These are phyloP conservation scores for Eucalyptus victrix DNA, from an alignment of 345 rosid species.

Conservation along the genomic window DNA sequence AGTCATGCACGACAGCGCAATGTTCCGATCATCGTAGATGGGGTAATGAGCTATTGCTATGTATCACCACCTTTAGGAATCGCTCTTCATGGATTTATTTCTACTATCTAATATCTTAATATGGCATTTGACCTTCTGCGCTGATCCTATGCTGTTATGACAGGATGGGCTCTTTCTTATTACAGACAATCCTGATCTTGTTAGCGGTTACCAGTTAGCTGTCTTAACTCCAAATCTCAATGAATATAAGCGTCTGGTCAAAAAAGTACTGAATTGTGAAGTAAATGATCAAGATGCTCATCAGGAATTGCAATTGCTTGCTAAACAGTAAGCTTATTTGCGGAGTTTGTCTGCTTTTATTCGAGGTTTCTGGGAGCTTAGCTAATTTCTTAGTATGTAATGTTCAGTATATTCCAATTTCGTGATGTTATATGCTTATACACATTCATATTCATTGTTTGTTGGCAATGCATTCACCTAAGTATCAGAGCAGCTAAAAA, in stretches of 20 bases:
- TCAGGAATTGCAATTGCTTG: slow-evolving; percentile 49
- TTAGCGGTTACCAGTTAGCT: slow-evolving; percentile 67
- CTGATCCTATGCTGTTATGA: not conserved
- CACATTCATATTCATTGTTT: not conserved
- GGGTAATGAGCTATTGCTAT: slow-evolving; percentile 30
- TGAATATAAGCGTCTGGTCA: slow-evolving; percentile 85
- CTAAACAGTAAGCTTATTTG: slow-evolving; percentile 37
- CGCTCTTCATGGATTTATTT: not conserved
- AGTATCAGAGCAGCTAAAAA: not conserved
- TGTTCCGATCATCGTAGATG: slow-evolving; percentile 80
- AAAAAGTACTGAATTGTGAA: slow-evolving; percentile 61
- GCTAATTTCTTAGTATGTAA: not conserved
- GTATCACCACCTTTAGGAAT: not conserved
- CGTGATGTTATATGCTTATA: not conserved
- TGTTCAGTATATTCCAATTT: not conserved
- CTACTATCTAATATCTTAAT: not conserved
- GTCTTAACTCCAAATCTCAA: slow-evolving; percentile 84
- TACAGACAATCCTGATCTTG: slow-evolving; percentile 54
- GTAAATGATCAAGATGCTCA: slow-evolving; percentile 47
- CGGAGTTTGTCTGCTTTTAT: not conserved
- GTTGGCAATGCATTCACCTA: not conserved
- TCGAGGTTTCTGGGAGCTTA: not conserved
- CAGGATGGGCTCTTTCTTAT: slow-evolving; percentile 95
- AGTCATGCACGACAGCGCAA: slow-evolving; percentile 53
- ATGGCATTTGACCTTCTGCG: not conserved